Conservation (phyloP, 805 yeast species). For the Wickerhamomyces bovis region DNA sequence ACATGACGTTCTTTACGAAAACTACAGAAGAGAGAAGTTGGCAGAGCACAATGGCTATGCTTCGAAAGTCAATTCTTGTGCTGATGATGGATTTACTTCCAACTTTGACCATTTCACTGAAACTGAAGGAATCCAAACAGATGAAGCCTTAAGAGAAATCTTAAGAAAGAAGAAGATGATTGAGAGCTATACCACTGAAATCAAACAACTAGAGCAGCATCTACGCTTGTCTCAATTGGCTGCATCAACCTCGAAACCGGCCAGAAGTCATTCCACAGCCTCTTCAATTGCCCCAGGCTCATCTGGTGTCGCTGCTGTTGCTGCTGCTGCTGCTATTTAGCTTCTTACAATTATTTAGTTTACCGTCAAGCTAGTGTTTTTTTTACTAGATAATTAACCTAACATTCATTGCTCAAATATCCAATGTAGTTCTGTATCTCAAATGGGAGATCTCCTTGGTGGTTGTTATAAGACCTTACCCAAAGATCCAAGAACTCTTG, state of each 20-base stretch:
- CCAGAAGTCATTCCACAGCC: neutral
- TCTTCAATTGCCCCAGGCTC: neutral
- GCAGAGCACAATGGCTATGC: slow-evolving; percentile 22
- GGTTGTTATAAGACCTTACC: slow-evolving; percentile 6
- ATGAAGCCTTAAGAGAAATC: slow-evolving; percentile 14
- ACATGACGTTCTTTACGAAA: slow-evolving; percentile 69
- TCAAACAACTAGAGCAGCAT: slow-evolving; percentile 13
- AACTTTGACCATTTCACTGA: slow-evolving; percentile 3
- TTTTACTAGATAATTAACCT: too few species aligned
- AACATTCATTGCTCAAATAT: neutral
- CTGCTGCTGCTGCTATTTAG: neutral
- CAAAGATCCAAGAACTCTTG: slow-evolving; percentile 8
- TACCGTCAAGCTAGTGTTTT: too few species aligned
- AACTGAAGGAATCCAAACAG: neutral
- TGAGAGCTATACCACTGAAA: slow-evolving; percentile 15
- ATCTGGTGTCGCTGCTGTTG: neutral
- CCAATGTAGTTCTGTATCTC: neutral
- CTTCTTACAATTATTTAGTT: neutral
- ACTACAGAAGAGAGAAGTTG: slow-evolving; percentile 67
- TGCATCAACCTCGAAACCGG: neutral
- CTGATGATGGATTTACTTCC: slow-evolving; percentile 1
- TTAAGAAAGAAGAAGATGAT: slow-evolving; percentile 14
- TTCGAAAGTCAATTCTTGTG: neutral
- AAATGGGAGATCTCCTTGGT: slow-evolving; percentile 1
- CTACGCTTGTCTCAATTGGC: slow-evolving; percentile 5